phyloP scores from a whole-genome alignment of 768 basidiomycete species.

The Boletales sp. region DNA sequence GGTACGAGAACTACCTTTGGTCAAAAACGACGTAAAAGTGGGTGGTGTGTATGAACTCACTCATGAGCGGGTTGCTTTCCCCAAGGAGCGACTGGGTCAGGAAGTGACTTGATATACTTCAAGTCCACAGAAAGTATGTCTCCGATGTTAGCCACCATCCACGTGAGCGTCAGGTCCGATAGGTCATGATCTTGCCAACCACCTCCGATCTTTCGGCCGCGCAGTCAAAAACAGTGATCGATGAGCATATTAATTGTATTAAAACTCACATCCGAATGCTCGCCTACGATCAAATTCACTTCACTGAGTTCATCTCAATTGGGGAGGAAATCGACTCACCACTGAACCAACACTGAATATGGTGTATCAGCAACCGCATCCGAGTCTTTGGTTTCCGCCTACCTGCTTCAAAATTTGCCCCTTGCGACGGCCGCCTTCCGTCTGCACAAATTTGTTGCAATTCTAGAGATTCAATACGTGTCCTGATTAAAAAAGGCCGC shows the following conservation, averaged over 20 bases:
- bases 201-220: conserved; percentile 53
- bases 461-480: conserved; percentile 33
- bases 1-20: conserved; percentile 39
- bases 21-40: conserved; percentile 1
- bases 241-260: background rate
- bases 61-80: conserved; percentile 60
- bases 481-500: background rate
- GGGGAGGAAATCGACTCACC: conserved; percentile 37
- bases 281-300: conserved; percentile 20
- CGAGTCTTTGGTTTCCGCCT: conserved; percentile 6
- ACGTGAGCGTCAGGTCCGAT: conserved; percentile 57
- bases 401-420: conserved; percentile 64
- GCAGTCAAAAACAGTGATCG: background rate
- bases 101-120: conserved; percentile 47
- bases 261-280: conserved; percentile 23
- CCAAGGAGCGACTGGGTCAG: conserved; percentile 54
- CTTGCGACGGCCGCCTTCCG: conserved; percentile 46
- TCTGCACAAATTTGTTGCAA: conserved; percentile 62
- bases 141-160: conserved; percentile 62
- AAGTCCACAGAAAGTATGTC: conserved; percentile 55
- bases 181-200: conserved; percentile 68
- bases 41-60: conserved; percentile 36
- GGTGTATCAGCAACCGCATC: conserved; percentile 4
- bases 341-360: conserved; percentile 62
- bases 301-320: background rate